These are phyloP conservation scores for Cytospora schulzeri DNA, from an alignment of 2,329 filamentous ascomycete species.

Conservation along the genomic window DNA sequence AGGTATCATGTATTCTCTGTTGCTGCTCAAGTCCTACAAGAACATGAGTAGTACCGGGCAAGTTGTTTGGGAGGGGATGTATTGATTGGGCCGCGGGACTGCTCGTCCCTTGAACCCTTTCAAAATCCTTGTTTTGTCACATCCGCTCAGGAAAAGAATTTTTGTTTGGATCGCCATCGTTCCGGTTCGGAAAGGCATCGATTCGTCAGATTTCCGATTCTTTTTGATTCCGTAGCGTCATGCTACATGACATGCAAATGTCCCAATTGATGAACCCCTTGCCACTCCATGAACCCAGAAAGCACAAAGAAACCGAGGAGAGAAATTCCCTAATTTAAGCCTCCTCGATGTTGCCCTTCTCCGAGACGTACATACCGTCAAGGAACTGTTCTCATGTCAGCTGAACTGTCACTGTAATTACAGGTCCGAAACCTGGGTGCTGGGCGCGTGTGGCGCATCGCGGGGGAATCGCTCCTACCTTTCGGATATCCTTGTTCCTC, in stretches of 20 bases:
- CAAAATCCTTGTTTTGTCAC: slow-evolving; percentile 13
- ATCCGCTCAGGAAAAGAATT: slow-evolving; percentile 10
- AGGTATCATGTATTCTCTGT: slow-evolving; percentile 19
- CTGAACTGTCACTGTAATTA: not conserved
- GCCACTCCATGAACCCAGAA: slow-evolving; percentile 65
- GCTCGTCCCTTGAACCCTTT: not conserved
- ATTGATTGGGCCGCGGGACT: not conserved
- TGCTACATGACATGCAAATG: slow-evolving; percentile 62
- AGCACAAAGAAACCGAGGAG: slow-evolving; percentile 44
- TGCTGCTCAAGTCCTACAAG: slow-evolving; percentile 4
- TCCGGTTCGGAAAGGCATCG: slow-evolving; percentile 25
- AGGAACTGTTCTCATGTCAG: slow-evolving; percentile 73
- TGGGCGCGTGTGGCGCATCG: not conserved
- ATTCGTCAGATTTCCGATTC: slow-evolving; percentile 37
- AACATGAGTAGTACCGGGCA: slow-evolving; percentile 1
- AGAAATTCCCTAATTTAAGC: slow-evolving; percentile 34
- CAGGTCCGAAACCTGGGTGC: not conserved
- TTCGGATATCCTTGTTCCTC: slow-evolving; percentile 99
- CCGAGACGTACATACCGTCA: slow-evolving; percentile 99
- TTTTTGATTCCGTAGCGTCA: slow-evolving; percentile 35
- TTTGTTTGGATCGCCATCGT: slow-evolving; percentile 19
- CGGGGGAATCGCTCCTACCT: slow-evolving; percentile 54
- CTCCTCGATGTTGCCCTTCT: slow-evolving; percentile 92
- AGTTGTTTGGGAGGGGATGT: not conserved
- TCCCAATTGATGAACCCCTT: slow-evolving; percentile 55